These are phyloP conservation scores for Tylopilus sp. DNA, from an alignment of 768 basidiomycete species.

Conservation along the genomic window DNA sequence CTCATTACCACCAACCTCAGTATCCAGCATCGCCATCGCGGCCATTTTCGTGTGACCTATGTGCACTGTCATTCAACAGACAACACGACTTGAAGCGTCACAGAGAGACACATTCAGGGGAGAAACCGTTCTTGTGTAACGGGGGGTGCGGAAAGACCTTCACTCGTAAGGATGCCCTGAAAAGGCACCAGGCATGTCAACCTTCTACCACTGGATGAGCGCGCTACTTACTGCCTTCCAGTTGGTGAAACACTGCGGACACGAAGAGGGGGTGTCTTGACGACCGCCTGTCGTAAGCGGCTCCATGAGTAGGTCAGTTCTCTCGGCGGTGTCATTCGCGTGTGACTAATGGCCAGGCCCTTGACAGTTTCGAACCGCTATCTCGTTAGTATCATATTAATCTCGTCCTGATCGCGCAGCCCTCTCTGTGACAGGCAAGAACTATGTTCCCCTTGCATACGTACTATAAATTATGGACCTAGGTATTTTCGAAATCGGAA, in stretches of 20 bases:
- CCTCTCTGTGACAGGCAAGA: constrained; percentile 12
- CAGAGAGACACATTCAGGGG: constrained; percentile 80
- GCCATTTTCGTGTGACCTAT: constrained; percentile 68
- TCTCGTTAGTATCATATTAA: constrained; percentile 26
- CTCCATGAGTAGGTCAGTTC: constrained; percentile 14
- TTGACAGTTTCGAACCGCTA: constrained; percentile 18
- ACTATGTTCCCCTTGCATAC: constrained; percentile 25
- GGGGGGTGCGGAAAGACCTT: constrained; percentile 86
- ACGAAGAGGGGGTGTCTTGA: constrained; percentile 48
- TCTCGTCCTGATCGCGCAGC: constrained; percentile 18
- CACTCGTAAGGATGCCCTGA: constrained; percentile 82
- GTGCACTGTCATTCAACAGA: constrained; percentile 79
- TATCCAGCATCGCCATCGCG: constrained; percentile 58
- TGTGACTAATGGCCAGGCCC: constrained; percentile 20
- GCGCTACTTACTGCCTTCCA: constrained; percentile 27
- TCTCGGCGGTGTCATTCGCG: constrained; percentile 8
- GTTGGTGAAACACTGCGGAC: constrained; percentile 80
- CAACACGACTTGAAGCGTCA: constrained; percentile 85
- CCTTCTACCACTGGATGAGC: constrained; percentile 1
- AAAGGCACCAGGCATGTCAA: constrained; percentile 71
- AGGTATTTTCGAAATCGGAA: constrained; percentile 13
- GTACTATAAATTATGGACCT: constrained; percentile 30
- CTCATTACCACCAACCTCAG: constrained; percentile 34
- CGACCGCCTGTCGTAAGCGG: constrained; percentile 17
- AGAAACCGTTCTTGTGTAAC: constrained; percentile 81